Base-by-base conservation (phyloP, 2,329 filamentous ascomycete genomes). In the Leptosphaerulina australis region DNA sequence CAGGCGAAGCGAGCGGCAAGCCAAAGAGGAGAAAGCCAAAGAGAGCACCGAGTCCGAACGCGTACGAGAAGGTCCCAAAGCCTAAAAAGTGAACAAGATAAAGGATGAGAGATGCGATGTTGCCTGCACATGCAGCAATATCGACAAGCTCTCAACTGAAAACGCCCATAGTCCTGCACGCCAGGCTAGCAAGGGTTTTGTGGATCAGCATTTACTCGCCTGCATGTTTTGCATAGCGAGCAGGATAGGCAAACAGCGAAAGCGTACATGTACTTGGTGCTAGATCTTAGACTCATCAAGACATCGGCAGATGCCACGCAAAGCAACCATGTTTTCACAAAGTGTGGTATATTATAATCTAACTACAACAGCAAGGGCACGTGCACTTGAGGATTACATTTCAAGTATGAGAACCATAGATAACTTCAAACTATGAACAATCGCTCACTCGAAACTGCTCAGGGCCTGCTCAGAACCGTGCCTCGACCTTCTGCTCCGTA, bases 51-150 rank as follows among this genome's bases (percentile, higher is more conserved):
- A 91, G 88, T 65, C 88, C 88, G 17, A 93, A 93, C 72, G 89
- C 89, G 1, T 93, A 93, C 66, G 89, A 93, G 74, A 88, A 87
- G 72, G 82, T 90, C 70, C 86, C 86, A 9, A 84, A 82, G 59
- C 56, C 81, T 41, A 66, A 60, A 44, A 69, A 71, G 46, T 66
- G 63, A 28, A 14, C 15, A 1, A 7, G 21, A 4, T n/a, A n/a
- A n/a, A n/a, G 20, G 11, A 20, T 5, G 3, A 31, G 9, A n/a
- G n/a, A 17, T 17, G 9, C 9, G 5, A 10, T 28, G 4, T 3
- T 28, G 5, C 9, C 25, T 28, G 9, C 25, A 11, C 10, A 28
- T 12, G 10, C 25, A n/a, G n/a, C n/a, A n/a, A n/a, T n/a, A n/a
- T n/a, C n/a, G n/a, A n/a, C n/a, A n/a, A n/a, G n/a, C n/a, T n/a